Base-by-base conservation (phyloP, 2,329 filamentous ascomycete species). In the Aspergillus sp. region DNA sequence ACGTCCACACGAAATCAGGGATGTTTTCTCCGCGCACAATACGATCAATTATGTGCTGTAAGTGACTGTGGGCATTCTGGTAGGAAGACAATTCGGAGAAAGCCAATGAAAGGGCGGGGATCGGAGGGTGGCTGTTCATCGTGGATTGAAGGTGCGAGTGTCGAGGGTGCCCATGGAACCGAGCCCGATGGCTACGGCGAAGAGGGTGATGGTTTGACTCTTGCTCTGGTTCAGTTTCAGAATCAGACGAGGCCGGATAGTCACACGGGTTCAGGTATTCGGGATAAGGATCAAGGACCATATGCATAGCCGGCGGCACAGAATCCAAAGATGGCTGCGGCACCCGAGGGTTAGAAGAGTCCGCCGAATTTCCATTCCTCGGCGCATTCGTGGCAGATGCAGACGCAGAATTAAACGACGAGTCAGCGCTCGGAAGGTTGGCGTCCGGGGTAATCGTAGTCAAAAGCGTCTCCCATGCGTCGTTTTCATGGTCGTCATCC, bases 401-500 rank as follows among this genome's bases (percentile, higher is more conserved):
- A 11, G 52, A 49, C 7, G 48, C 50, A 2, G 83, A 88, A 0
- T 79, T 74, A 54, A 94, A 94, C 0, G 86, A 94, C 1, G 86
- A 88, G 17, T 82, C 77, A 2, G 77, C 74, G 46, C 82, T 93
- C 1, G 86, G 85, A 2, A 84, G 72, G 40, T 84, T 80, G 11
- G 81, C 78, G 54, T 94, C 86, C 1, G 85, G 84, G 0, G 82
- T 80, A 39, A 95, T 72, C 0, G 84, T 93, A 5, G 74, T 80
- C 36, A 86, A 67, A 33, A 95, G 75, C 3, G 79, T 85, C 38
- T 89, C 81, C 88, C 88, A 95, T 1, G 69, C 68, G 30, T 71
- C 69, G 41, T 75, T 71, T 24, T 66, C 69, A 24, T 58, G 51
- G 26, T 62, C 63, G 32, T 62, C 63, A 31, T 67, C 64, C 4